These are phyloP conservation scores for Globisporangium splendens DNA, from an alignment of 352 stramenopile genomes.

Conservation along the genomic window DNA sequence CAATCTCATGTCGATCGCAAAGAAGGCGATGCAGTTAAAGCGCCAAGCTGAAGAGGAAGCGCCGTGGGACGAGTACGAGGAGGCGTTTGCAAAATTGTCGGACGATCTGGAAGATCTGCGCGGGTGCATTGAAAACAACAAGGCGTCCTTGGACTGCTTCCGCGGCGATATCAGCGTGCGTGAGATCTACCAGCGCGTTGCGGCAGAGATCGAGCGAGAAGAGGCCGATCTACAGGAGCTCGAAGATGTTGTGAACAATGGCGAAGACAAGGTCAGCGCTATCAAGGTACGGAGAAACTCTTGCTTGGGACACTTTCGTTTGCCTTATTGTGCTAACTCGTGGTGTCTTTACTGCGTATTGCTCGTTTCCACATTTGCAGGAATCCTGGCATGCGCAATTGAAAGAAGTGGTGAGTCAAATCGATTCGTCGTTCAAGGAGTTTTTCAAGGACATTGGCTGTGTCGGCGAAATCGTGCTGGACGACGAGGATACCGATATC, in stretches of 20 bases:
- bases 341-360: neutral
- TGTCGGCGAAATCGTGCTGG: slow-evolving; percentile 77
- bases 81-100: slow-evolving; percentile 52
- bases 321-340: neutral
- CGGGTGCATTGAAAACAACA: slow-evolving; percentile 84
- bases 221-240: slow-evolving; percentile 55
- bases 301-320: too few species aligned
- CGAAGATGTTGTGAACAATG: slow-evolving; percentile 56
- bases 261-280: slow-evolving; percentile 63
- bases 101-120: slow-evolving; percentile 78
- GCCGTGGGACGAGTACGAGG: slow-evolving; percentile 60
- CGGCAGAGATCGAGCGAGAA: slow-evolving; percentile 61
- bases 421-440: slow-evolving; percentile 78
- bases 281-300: slow-evolving; percentile 44
- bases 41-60: slow-evolving; percentile 59
- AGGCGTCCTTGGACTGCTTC: slow-evolving; percentile 75
- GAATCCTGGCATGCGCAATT: slow-evolving; percentile 66
- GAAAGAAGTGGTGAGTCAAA: slow-evolving; percentile 68
- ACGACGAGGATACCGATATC: slow-evolving; percentile 78
- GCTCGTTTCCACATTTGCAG: slow-evolving; percentile 16
- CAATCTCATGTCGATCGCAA: slow-evolving; percentile 52
- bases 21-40: slow-evolving; percentile 69
- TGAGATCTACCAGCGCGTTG: slow-evolving; percentile 68
- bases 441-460: slow-evolving; percentile 87
- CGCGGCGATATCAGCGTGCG: slow-evolving; percentile 71